Evolutionary conservation across 805 yeast genomes (phyloP), one percentile per base, ranked within the genome.

Genomic region (Yamadazyma nakazawae): DNA sequence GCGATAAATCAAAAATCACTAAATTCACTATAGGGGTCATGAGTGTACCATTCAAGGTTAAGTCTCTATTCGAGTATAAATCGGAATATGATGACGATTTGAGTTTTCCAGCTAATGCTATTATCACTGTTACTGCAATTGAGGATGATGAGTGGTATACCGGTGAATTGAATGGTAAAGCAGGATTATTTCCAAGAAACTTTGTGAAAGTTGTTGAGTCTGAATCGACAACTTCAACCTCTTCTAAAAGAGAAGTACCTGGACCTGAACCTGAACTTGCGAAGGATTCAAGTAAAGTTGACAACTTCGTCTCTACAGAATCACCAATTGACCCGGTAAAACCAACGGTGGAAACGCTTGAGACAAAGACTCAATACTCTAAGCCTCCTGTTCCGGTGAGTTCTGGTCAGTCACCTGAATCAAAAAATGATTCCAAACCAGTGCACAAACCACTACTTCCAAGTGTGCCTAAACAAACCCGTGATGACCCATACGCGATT

Each of bases 121-220:
- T 78, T 25, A 84, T 92, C 53, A 79, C 81, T 3, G 97, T 92
- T 24, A 81, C 84, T 5, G 81, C 79, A 34, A 74, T 88, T 44
- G 96, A 89, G 55, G 97, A 92, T 63, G 96, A 83, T 6, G 96
- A 91, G 52, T 94, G 98, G 98, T 85, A 80, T 60, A 71, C 78
- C 34, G 99, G 99, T 2, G 68, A 74, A 4, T 85, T 78, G 56
- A 68, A 69, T 28, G 88, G 88, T 5, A 65, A 68, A 38, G 65
- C 78, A 17, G 99, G 99, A 7, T 83, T 91, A 70, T 94, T 94
- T 57, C 99, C 99, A 3, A 80, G 78, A 61, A 82, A 81, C 59
- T 92, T 88, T 68, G 98, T 92, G 5, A 80, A 79, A 42, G 46
- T 14, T n/a, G 37, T 16, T 18, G 40, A 21, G 36, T 34, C 17